Percentiles rank a stretch among this genome's conserved stretches.
phyloP scores from a whole-genome alignment of 1,139 yeast species.

The Kurtzmaniella quercitrusa region DNA sequence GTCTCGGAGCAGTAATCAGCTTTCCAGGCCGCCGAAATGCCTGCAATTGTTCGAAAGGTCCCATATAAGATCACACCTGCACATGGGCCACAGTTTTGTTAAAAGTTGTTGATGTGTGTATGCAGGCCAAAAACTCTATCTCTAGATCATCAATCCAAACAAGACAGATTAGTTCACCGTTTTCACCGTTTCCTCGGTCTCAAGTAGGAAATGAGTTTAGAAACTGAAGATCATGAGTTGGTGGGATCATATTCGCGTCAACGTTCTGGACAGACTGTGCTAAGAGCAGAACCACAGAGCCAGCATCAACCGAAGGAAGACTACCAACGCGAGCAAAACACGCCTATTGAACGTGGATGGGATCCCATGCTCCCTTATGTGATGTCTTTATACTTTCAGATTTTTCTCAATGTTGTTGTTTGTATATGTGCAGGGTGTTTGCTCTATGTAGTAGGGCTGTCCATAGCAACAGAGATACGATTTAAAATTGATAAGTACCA shows the following conservation, averaged over 20 bases:
- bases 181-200: background rate
- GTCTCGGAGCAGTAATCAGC: background rate
- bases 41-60: slow-evolving; percentile 5
- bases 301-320: background rate
- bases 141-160: background rate
- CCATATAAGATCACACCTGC: background rate
- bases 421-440: slow-evolving; percentile 53
- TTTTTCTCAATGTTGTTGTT: slow-evolving; percentile 59
- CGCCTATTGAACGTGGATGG: background rate
- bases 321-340: no score
- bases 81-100: no score
- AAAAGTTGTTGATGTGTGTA: background rate
- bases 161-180: background rate
- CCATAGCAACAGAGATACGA: slow-evolving; percentile 69
- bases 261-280: background rate
- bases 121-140: background rate
- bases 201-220: background rate
- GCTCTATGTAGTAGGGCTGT: slow-evolving; percentile 49
- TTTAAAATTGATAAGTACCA: slow-evolving; percentile 63
- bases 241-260: background rate
- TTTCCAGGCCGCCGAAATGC: background rate
- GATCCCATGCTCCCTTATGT: slow-evolving; percentile 65
- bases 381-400: slow-evolving; percentile 67
- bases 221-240: background rate
- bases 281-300: background rate